Evolutionary conservation across 1,139 yeast genomes (phyloP).

Genomic region (Pichia sp.): DNA sequence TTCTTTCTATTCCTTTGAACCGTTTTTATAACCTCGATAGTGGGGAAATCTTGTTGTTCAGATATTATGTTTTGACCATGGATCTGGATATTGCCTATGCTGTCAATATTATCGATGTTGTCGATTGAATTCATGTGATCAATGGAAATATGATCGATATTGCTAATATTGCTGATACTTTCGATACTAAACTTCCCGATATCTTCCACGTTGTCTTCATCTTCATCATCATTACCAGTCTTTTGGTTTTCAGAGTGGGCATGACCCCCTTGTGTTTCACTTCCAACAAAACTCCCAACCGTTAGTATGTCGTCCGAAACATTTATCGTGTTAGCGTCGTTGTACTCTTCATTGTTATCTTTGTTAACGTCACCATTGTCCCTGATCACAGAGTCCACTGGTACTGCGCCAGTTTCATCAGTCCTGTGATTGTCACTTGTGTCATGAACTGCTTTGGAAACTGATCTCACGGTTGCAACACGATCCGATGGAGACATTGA

Average conservation of each 20-base stretch:
- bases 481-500: background rate
- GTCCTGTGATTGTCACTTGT: background rate
- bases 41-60: conserved; percentile 8
- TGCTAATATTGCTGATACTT: conserved; percentile 4
- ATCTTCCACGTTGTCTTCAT: conserved; percentile 1
- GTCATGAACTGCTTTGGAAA: background rate
- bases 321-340: background rate
- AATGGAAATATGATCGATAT: conserved; percentile 5
- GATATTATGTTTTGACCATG: background rate
- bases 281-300: background rate
- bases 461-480: background rate
- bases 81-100: background rate
- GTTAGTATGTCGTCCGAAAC: conserved; percentile 1
- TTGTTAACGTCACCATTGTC: background rate
- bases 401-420: background rate
- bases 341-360: background rate
- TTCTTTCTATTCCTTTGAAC: conserved; percentile 42
- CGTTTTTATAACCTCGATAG: conserved; percentile 13
- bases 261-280: background rate
- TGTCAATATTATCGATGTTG: conserved; percentile 6
- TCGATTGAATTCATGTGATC: conserved; percentile 3
- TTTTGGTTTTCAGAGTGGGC: background rate
- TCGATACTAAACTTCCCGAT: conserved; percentile 3
- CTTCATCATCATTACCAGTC: background rate
- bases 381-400: background rate